Base-by-base conservation (phyloP, 306 rosid species). In the Gleditsia sinensis region DNA sequence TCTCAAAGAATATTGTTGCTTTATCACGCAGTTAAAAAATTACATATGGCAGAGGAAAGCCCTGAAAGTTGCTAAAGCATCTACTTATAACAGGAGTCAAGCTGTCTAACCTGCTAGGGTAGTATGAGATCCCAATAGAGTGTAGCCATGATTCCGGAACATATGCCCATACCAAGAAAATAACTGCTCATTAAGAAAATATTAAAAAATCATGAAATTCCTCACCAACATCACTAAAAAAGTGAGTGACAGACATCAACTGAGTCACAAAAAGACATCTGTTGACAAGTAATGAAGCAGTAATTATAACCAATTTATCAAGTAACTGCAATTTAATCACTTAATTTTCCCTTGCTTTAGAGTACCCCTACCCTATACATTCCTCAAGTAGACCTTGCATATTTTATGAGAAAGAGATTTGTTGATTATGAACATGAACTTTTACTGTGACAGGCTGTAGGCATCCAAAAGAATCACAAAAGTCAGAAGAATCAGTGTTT, bases 81-180 rank as follows among this genome's bases (percentile, higher is more conserved):
- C 34, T 69, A 66, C 70, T 30, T 33, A 66, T 24, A 68, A 46
- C 7, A 39, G 49, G 50, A 55, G 55, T 28, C 25, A 19, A 80
- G 74, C 16, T 32, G 61, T 24, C 87, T 65, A 63, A 91, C 97
- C 97, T 92, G 90, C 91, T 94, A 43, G 97, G 97, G 46, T 87
- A 88, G 86, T 94, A 92, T 82, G 79, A 87, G 77, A 94, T 84
- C 77, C 96, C 97, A 58, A 88, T 42, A 57, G 86, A 87, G 68
- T 91, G 98, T 17, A 94, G 86, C 93, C 91, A 94, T 27, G 89
- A 81, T 73, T 91, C 95, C 8, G 98, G 98, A 83, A 87, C 88
- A 78, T 94, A 91, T 23, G 98, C 98, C 98, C 98, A 90, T 50
- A 87, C 83, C 80, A 94, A 86, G 93, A 88, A 90, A 59, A 92